These are phyloP conservation scores for Fusarium proliferatum DNA, from an alignment of 2,329 filamentous ascomycete species.

Conservation along the genomic window DNA sequence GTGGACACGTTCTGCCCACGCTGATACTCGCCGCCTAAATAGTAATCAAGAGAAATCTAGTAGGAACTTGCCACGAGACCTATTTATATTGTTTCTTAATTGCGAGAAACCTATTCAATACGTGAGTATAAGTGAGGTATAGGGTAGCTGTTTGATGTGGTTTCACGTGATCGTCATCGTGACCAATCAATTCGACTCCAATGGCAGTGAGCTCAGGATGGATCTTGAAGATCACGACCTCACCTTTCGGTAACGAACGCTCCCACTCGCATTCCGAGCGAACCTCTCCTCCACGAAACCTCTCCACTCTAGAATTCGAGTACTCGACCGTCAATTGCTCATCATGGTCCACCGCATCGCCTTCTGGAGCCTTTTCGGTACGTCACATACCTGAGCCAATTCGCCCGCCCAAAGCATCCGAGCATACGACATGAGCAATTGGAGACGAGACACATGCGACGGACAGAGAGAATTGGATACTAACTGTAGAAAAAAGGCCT, in stretches of 20 bases:
- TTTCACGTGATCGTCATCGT: slow-evolving; percentile 36
- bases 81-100: not conserved
- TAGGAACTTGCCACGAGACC: not conserved
- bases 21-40: not conserved
- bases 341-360: slow-evolving; percentile 74
- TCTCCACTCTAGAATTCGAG: slow-evolving; percentile 21
- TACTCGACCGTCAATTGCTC: slow-evolving; percentile 45
- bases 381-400: slow-evolving; percentile 27
- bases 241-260: slow-evolving; percentile 42
- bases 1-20: too few relatives aligned
- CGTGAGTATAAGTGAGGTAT: not conserved
- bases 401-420: slow-evolving; percentile 9
- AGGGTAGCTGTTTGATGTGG: slow-evolving; percentile 5
- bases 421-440: not conserved
- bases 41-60: not conserved
- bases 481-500: slow-evolving; percentile 70
- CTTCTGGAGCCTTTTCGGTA: slow-evolving; percentile 94
- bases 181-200: slow-evolving; percentile 43
- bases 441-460: not conserved
- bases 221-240: slow-evolving; percentile 45
- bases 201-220: slow-evolving; percentile 44
- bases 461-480: not conserved
- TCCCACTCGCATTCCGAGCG: slow-evolving; percentile 36
- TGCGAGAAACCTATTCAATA: not conserved
- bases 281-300: slow-evolving; percentile 22